Conservation (phyloP, 1,284 basidiomycete genomes). For the Boletus albobrunnescens region DNA sequence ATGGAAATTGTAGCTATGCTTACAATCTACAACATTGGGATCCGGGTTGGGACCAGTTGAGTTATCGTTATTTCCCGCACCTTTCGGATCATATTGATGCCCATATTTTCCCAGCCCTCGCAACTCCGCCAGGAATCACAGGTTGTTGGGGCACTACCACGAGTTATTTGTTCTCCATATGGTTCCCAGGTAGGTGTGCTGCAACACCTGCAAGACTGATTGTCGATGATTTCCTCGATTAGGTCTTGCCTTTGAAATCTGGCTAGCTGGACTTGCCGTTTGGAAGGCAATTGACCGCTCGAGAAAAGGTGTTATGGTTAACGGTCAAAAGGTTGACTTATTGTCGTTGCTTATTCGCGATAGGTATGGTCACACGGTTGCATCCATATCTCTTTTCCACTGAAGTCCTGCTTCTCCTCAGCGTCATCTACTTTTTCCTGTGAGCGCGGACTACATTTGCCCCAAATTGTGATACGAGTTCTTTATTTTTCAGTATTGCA, state of each 20-base stretch:
- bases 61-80: background rate
- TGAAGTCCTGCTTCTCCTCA: background rate
- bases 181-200: slow-evolving; percentile 1
- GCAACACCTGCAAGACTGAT: background rate
- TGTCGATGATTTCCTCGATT: background rate
- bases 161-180: slow-evolving; percentile 2
- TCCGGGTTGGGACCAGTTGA: background rate
- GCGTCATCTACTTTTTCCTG: slow-evolving; percentile 6
- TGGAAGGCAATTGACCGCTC: slow-evolving; percentile 1
- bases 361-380: background rate
- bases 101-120: background rate
- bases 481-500: background rate
- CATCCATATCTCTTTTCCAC: background rate
- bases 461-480: background rate
- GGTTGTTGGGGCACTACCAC: slow-evolving; percentile 2
- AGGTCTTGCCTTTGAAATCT: slow-evolving; percentile 4
- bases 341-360: slow-evolving; percentile 1
- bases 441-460: background rate
- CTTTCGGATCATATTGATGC: background rate
- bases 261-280: slow-evolving; percentile 1
- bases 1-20: slow-evolving; percentile 1
- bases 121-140: slow-evolving; percentile 1
- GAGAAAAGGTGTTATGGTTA: slow-evolving; percentile 1
- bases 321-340: background rate
- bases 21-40: slow-evolving; percentile 1